Evolutionary conservation across 306 rosid genomes (phyloP).

Genomic region (Quercus dentata): DNA sequence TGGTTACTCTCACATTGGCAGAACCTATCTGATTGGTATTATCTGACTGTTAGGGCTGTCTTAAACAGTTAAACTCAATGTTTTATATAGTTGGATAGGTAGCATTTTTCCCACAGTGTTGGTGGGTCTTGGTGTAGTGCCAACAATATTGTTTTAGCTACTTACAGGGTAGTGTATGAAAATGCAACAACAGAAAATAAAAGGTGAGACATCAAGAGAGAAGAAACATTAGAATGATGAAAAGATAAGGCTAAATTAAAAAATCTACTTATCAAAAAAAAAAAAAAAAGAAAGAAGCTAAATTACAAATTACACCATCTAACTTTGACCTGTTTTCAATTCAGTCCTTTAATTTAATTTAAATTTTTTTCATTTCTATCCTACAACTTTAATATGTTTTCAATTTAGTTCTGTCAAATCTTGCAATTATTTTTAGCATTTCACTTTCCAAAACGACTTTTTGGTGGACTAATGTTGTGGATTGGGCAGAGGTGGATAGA

Average conservation of each 20-base stretch:
- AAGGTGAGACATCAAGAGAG: background rate
- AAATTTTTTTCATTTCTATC: too few species aligned
- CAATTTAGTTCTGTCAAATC: too few species aligned
- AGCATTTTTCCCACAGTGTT: background rate
- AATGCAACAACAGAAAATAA: background rate
- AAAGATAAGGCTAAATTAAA: background rate
- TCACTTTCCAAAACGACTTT: too few species aligned
- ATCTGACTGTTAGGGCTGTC: background rate
- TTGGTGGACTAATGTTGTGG: too few species aligned
- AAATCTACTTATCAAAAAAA: too few species aligned
- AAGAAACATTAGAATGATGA: background rate
- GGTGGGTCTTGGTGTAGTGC: background rate
- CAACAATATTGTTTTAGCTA: background rate
- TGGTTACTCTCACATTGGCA: background rate
- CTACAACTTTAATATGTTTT: too few species aligned
- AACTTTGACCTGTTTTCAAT: too few species aligned
- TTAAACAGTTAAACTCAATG: background rate
- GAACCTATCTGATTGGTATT: background rate
- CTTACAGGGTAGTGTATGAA: background rate
- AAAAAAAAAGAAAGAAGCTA: too few species aligned
- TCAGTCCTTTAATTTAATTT: too few species aligned
- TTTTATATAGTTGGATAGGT: background rate
- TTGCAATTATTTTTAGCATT: too few species aligned
- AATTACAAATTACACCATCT: too few species aligned
- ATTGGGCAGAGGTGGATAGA: too few species aligned